Base-by-base conservation (phyloP, 1,284 basidiomycete species). In the Takashimella tepidaria region DNA sequence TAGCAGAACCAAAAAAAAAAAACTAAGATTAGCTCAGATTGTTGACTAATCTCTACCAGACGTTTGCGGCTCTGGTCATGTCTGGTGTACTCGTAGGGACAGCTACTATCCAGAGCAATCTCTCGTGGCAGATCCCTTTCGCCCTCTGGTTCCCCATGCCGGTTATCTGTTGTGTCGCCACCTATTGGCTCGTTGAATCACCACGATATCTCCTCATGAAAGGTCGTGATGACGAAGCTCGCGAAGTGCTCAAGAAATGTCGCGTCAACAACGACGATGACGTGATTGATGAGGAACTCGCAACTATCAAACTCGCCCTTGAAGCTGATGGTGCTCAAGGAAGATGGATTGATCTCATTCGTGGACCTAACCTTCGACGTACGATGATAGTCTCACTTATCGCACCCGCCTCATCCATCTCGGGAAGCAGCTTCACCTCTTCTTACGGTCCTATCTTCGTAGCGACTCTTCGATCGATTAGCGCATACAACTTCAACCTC, bases 401-500 rank as follows among this genome's bases (percentile, higher is more conserved):
- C 22, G 46, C 46, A 10, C 46, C 46, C 16, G 46, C 46, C 22
- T 8, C 22, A 3, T 47, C 46, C 21, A 25, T 25, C n/a, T n/a
- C 22, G 2, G 46, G 46, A 23, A 47, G 25, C 46, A 47, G 46
- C 25, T 47, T 47, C 25, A 47, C 46, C 3, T 47, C 46, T 13
- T 47, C 46, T 3, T 47, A 47, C 25, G 46, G 46, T 23, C 46
- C 46, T 13, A 47, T 47, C 21, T 47, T 47, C 46, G 25, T 47
- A 20, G 21, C 46, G 13, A 47, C 46, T 11, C 46, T 47, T 13
- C 10, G 27, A 13, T 47, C 46, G 22, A 47, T 47, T 25, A 47
- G 46, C 46, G 46, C 46, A 2, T 47, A 47, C 46, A 27, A 47
- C 25, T 47, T 47, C 46, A 47, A 47, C 25, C 46, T 47, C 6